phyloP scores from a whole-genome alignment of 2,329 filamentous ascomycete species.

The Neophaeococcomyces aloes region DNA sequence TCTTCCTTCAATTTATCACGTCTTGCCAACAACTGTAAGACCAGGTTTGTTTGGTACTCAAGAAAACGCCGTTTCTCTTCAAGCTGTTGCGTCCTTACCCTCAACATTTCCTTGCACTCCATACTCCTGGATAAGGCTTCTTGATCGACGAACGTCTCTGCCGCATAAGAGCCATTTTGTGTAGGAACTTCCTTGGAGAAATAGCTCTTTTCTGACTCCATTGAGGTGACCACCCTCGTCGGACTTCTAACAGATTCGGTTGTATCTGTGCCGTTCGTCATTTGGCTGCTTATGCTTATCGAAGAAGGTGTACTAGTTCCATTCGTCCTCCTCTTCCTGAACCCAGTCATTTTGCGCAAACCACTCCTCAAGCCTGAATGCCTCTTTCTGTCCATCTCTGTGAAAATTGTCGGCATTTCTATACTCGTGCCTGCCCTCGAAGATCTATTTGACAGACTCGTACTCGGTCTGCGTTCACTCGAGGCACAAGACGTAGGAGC shows the following conservation, averaged over 20 bases:
- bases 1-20: constrained; percentile 22
- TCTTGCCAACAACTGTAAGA: constrained; percentile 13
- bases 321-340: constrained; percentile 17
- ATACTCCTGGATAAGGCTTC: constrained; percentile 17
- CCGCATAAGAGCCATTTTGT: constrained; percentile 11
- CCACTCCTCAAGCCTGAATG: constrained; percentile 17
- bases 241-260: constrained; percentile 9
- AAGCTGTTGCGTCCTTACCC: constrained; percentile 16
- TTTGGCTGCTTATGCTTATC: constrained; percentile 12
- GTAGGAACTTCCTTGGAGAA: constrained; percentile 14
- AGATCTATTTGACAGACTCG: constrained; percentile 10
- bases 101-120: constrained; percentile 17
- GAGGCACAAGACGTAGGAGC: constrained; percentile 21
- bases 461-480: constrained; percentile 16
- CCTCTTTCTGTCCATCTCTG: constrained; percentile 14
- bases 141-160: constrained; percentile 9
- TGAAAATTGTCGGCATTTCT: constrained; percentile 8
- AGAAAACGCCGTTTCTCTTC: constrained; percentile 21
- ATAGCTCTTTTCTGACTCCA: constrained; percentile 17
- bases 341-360: constrained; percentile 18
- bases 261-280: constrained; percentile 10
- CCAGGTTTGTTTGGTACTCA: constrained; percentile 15
- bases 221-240: constrained; percentile 12
- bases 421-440: constrained; percentile 8
- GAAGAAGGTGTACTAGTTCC: constrained; percentile 11